Percentiles rank a stretch among this genome's conserved stretches.
Evolutionary conservation across 495 filamentous ascomycete genomes (phyloP).

Genomic region (Halenospora varia): DNA sequence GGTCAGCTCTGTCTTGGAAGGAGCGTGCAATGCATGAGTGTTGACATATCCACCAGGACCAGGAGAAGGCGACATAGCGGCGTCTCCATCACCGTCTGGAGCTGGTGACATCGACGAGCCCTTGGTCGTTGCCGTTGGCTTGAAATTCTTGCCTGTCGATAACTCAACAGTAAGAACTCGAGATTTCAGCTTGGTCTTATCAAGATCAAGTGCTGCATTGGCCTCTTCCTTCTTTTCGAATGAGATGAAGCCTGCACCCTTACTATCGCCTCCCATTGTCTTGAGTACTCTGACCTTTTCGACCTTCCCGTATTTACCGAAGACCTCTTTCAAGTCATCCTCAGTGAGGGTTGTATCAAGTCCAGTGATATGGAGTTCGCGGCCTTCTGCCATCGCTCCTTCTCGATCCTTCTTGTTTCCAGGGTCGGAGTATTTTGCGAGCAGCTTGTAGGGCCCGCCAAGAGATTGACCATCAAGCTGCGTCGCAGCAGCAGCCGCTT

Average conservation of each 20-base stretch:
- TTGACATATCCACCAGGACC: conserved; percentile 18
- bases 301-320: conserved; percentile 71
- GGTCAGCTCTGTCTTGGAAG: conserved; percentile 40
- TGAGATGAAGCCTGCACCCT: conserved; percentile 73
- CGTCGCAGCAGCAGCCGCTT: conserved; percentile 61
- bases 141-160: conserved; percentile 42
- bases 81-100: conserved; percentile 28
- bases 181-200: conserved; percentile 65
- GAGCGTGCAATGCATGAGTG: conserved; percentile 14
- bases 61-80: conserved; percentile 27
- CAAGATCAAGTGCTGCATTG: conserved; percentile 56
- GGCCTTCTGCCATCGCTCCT: conserved; percentile 77
- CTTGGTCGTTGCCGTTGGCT: conserved; percentile 28
- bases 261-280: conserved; percentile 59
- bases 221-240: conserved; percentile 75
- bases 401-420: conserved; percentile 68
- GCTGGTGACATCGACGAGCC: conserved; percentile 34
- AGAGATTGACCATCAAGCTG: conserved; percentile 64
- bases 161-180: conserved; percentile 67
- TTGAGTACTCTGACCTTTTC: conserved; percentile 59
- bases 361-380: conserved; percentile 81
- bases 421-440: conserved; percentile 82
- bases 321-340: conserved; percentile 63
- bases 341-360: conserved; percentile 63
- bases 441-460: conserved; percentile 60